Evolutionary conservation across 768 basidiomycete genomes (phyloP), one percentile per base, ranked within the genome.

Genomic region (Phylloporus arenicola): DNA sequence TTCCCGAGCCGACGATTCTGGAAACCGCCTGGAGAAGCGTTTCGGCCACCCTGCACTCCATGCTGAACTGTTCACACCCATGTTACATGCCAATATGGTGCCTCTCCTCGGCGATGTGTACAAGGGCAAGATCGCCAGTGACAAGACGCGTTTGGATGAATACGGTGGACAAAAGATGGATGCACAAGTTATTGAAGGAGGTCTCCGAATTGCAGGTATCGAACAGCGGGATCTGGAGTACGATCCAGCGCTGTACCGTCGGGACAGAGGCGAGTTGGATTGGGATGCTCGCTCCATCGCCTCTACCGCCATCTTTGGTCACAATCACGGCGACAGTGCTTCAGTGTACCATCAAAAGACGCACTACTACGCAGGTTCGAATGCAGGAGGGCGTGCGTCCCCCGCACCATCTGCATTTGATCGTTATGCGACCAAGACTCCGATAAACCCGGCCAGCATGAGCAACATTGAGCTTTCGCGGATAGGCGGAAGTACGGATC

Each of bases 1-100:
- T 0, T 81, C 86, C 47, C 81, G 83, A 42, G 78, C 81, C 1
- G 94, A 97, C 64, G 72, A 77, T 50, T 75, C 76, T 33, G 77
- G 84, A 48, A 78, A 86, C 62, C 80, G 87, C 30, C 80, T 98
- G 27, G 85, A 85, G 71, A 92, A 84, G 64, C 85, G 95, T 25
- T 99, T 98, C 70, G 89, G 94, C 1, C 96, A 99, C 65, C 94
- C 96, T 1, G 88, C 93, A 14, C 75, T 99, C 42, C 82, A 92
- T 57, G 70, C 79, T 12, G 91, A 94, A 47, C 75, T 95, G 41
- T 89, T 93, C 70, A 91, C 89, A 6, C 90, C 88, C 0, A 88
- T 90, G 87, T 66, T 92, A 45, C 90, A 91, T 58, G 82, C 85
- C 54, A 84, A 83, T 67, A 87, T 91, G 86, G 84, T 88, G 79